Percentiles rank a stretch among this genome's conserved stretches.
These are phyloP conservation scores for Tremella mesenterica DNA, from an alignment of 768 basidiomycete genomes.

Conservation along the genomic window DNA sequence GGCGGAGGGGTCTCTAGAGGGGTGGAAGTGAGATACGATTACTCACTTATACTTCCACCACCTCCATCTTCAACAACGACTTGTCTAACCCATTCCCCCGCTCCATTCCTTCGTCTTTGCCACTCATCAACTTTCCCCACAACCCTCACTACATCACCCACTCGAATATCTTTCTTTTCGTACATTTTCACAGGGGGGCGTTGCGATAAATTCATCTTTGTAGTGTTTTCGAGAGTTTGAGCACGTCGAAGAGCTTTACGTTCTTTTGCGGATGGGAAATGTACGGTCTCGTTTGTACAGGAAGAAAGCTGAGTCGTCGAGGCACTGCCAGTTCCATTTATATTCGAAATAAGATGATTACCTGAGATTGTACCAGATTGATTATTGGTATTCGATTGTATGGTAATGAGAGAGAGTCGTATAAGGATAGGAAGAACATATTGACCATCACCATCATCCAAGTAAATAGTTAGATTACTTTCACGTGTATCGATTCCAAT, in stretches of 20 bases:
- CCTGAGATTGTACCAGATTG: no score
- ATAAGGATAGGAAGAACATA: constrained; percentile 19
- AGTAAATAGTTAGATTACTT: constrained; percentile 16
- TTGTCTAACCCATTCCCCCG: constrained; percentile 26
- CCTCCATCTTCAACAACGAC: constrained; percentile 24
- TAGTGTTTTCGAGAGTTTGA: constrained; percentile 5
- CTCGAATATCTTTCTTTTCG: constrained; percentile 19
- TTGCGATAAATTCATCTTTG: neutral
- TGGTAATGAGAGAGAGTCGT: constrained; percentile 6
- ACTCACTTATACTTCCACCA: constrained; percentile 32
- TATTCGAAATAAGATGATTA: neutral
- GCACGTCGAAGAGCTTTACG: constrained; percentile 10
- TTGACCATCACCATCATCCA: constrained; percentile 37
- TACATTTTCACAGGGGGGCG: constrained; percentile 11
- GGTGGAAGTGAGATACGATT: neutral
- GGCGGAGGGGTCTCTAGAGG: no score
- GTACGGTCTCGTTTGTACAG: neutral
- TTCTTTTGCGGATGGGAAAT: constrained; percentile 12
- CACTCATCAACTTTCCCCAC: constrained; percentile 34
- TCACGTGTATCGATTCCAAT: constrained; percentile 34
- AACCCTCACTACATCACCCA: constrained; percentile 31
- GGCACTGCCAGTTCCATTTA: neutral
- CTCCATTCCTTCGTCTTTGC: constrained; percentile 13
- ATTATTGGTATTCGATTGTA: neutral
- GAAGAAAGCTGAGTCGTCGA: neutral